phyloP scores from a whole-genome alignment of 2,329 filamentous ascomycete genomes.

The Phialophora tarda region DNA sequence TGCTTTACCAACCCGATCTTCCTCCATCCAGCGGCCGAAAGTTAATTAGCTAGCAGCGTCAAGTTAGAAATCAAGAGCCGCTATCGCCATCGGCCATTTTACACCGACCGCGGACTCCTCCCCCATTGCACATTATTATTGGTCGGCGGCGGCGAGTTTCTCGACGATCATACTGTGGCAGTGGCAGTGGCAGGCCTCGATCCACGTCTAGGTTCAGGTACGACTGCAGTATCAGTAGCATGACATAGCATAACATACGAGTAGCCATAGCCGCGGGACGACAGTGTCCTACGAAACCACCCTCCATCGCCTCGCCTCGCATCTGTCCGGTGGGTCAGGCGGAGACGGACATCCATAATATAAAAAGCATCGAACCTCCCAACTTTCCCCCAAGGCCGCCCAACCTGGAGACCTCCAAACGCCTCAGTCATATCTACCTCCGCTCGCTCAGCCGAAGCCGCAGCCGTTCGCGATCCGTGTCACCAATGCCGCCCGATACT shows the following conservation, averaged over 20 bases:
- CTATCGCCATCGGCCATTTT: background rate
- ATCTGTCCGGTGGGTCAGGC: background rate
- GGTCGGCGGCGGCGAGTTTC: too few species aligned
- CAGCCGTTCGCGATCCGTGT: slow-evolving; percentile 24
- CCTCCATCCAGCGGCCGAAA: background rate
- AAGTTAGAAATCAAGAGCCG: background rate
- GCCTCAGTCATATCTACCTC: slow-evolving; percentile 32
- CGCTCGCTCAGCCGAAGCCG: slow-evolving; percentile 26
- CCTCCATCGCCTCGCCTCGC: too few species aligned
- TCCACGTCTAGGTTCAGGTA: too few species aligned
- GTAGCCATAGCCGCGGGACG: background rate
- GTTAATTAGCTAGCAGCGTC: background rate
- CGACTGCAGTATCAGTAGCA: too few species aligned
- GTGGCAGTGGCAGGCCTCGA: too few species aligned
- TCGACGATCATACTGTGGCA: too few species aligned
- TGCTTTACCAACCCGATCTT: background rate
- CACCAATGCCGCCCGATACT: slow-evolving; percentile 18
- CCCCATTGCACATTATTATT: too few species aligned
- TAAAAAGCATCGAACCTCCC: background rate
- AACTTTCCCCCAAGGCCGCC: background rate
- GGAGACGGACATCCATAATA: background rate
- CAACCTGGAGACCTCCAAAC: slow-evolving; percentile 32
- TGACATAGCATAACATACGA: background rate
- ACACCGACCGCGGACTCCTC: too few species aligned
- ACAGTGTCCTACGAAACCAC: background rate